Conservation (phyloP, 352 stramenopile species). For the Pythium aquatile region DNA sequence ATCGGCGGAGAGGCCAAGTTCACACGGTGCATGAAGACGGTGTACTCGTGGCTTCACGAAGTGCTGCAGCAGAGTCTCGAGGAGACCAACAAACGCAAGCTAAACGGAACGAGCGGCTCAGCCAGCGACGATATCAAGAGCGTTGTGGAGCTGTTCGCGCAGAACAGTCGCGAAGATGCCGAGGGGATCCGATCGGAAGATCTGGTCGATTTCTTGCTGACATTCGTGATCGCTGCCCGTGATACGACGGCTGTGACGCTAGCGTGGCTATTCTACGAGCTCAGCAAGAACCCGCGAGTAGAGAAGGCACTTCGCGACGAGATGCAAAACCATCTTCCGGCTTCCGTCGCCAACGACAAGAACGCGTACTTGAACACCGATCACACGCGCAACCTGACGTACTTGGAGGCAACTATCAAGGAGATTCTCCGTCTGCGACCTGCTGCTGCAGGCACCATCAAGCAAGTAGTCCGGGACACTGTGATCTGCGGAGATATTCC, state of each 20-base stretch:
- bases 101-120: background rate
- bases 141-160: slow-evolving; percentile 12
- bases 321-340: slow-evolving; percentile 27
- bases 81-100: slow-evolving; percentile 7
- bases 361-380: slow-evolving; percentile 9
- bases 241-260: slow-evolving; percentile 77
- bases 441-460: slow-evolving; percentile 46
- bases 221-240: slow-evolving; percentile 63
- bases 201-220: slow-evolving; percentile 63
- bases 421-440: slow-evolving; percentile 66
- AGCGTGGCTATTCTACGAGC: slow-evolving; percentile 69
- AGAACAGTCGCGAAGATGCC: slow-evolving; percentile 14
- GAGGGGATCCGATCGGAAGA: slow-evolving; percentile 39
- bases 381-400: background rate
- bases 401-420: slow-evolving; percentile 49
- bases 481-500: slow-evolving; percentile 31
- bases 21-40: slow-evolving; percentile 22
- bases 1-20: slow-evolving; percentile 41
- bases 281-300: slow-evolving; percentile 58
- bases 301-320: slow-evolving; percentile 39
- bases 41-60: slow-evolving; percentile 44
- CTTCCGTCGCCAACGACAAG: slow-evolving; percentile 33
- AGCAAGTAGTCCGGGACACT: slow-evolving; percentile 57
- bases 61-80: slow-evolving; percentile 39
- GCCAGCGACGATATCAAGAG: slow-evolving; percentile 19